phyloP scores from a whole-genome alignment of 345 rosid genomes.

The Clausena lansium region DNA sequence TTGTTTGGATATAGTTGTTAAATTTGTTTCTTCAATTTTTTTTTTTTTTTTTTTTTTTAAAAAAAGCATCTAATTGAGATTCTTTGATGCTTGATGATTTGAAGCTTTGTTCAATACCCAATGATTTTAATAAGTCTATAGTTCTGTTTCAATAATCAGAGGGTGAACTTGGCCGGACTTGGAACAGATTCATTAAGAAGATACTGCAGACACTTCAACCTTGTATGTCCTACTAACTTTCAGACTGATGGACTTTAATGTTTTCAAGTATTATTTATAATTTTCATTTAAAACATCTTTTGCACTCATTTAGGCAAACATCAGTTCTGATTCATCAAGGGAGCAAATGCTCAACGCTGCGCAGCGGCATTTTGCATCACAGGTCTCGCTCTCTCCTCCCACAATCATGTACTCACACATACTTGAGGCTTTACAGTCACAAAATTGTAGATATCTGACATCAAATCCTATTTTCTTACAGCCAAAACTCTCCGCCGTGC shows the following conservation, averaged over 20 bases:
- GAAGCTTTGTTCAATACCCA: neutral
- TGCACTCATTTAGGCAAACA: conserved; percentile 28
- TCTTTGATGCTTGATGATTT: no score
- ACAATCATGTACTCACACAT: neutral
- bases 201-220: conserved; percentile 59
- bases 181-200: conserved; percentile 48
- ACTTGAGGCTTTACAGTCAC: neutral
- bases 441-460: neutral
- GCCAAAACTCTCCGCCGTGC: conserved; percentile 41
- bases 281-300: neutral
- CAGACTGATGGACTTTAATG: neutral
- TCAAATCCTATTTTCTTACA: conserved; percentile 4
- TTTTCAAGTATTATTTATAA: neutral
- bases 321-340: conserved; percentile 39
- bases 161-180: conserved; percentile 49
- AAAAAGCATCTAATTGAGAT: no score
- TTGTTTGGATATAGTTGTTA: neutral
- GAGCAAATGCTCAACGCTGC: conserved; percentile 50
- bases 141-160: conserved; percentile 27
- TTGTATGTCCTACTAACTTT: conserved; percentile 35
- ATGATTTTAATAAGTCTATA: neutral
- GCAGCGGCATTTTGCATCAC: conserved; percentile 49
- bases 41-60: no score
- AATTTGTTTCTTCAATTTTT: neutral
- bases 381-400: conserved; percentile 41